Conservation (phyloP, 805 yeast species). For the Saturnispora sanitii region DNA sequence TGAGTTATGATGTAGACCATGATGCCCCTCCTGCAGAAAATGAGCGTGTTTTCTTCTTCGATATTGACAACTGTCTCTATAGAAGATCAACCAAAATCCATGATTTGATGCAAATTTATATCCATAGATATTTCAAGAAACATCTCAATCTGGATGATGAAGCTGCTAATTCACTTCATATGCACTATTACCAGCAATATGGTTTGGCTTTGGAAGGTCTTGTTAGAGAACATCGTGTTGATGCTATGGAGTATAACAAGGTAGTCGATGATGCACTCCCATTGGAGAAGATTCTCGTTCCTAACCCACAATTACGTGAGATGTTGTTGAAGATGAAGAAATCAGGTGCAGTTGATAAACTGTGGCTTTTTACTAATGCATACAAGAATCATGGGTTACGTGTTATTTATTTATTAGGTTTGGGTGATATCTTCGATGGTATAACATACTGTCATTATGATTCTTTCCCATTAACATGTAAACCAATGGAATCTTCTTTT, state of each 20-base stretch:
- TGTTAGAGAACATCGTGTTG: conserved; percentile 56
- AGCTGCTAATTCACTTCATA: conserved; percentile 65
- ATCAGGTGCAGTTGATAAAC: conserved; percentile 46
- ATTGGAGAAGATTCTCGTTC: conserved; percentile 63
- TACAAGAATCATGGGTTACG: conserved; percentile 83
- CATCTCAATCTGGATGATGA: conserved; percentile 52
- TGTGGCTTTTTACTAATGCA: conserved; percentile 95
- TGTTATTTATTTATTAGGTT: conserved; percentile 67
- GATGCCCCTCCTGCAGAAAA: conserved; percentile 18
- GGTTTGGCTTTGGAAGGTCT: conserved; percentile 93
- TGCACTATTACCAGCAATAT: conserved; percentile 69
- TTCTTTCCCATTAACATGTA: conserved; percentile 62
- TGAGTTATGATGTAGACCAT: conserved; percentile 24
- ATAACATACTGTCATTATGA: conserved; percentile 86
- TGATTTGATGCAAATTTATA: conserved; percentile 78
- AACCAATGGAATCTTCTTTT: conserved; percentile 74
- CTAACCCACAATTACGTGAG: conserved; percentile 45
- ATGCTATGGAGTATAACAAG: conserved; percentile 80
- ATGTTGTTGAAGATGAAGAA: conserved; percentile 38
- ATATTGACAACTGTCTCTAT: conserved; percentile 89
- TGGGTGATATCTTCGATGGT: conserved; percentile 93
- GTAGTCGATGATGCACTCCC: conserved; percentile 92
- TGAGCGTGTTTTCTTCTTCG: conserved; percentile 58
- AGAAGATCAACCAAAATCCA: conserved; percentile 65
- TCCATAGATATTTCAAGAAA: conserved; percentile 70